Evolutionary conservation across 2,329 filamentous ascomycete genomes (phyloP).

Genomic region (Rhexocercosporidium sp.): DNA sequence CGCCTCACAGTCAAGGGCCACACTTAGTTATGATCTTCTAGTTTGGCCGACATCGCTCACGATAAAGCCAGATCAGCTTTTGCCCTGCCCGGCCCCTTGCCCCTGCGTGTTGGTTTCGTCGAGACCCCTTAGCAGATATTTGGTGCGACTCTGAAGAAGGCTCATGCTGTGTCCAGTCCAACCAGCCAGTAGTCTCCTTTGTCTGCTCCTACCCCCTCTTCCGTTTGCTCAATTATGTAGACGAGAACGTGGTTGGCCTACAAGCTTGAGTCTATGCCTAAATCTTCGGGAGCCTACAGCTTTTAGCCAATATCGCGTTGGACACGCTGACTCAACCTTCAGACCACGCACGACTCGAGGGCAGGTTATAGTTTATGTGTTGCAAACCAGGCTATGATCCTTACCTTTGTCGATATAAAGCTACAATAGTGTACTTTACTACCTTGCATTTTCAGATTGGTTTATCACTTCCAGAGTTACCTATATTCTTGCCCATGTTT

Average conservation of each 20-base stretch:
- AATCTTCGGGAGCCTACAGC: constrained; percentile 34
- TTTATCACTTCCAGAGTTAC: not conserved
- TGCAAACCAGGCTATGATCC: not conserved
- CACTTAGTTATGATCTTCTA: constrained; percentile 4
- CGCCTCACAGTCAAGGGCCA: not conserved
- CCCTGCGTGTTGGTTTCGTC: constrained; percentile 28
- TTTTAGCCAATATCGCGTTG: constrained; percentile 30
- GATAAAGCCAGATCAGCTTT: constrained; percentile 7
- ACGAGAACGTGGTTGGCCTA: constrained; percentile 40
- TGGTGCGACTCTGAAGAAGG: constrained; percentile 17
- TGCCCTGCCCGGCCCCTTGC: constrained; percentile 4
- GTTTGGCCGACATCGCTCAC: constrained; percentile 7
- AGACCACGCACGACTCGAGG: constrained; percentile 37
- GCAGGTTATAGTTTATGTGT: not conserved
- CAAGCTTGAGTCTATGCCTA: constrained; percentile 33
- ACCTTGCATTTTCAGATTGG: not conserved
- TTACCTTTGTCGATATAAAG: not conserved
- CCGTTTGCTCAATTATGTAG: constrained; percentile 38
- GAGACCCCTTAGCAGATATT: constrained; percentile 34
- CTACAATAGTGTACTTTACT: not conserved
- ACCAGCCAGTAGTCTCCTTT: constrained; percentile 29
- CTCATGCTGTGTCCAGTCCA: constrained; percentile 28
- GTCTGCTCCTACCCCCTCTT: constrained; percentile 25
- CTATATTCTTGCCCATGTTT: not conserved
- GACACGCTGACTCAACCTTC: constrained; percentile 29